Evolutionary conservation across 2,329 filamentous ascomycete species (phyloP).

Genomic region (Pseudovirgaria hyperparasitica): DNA sequence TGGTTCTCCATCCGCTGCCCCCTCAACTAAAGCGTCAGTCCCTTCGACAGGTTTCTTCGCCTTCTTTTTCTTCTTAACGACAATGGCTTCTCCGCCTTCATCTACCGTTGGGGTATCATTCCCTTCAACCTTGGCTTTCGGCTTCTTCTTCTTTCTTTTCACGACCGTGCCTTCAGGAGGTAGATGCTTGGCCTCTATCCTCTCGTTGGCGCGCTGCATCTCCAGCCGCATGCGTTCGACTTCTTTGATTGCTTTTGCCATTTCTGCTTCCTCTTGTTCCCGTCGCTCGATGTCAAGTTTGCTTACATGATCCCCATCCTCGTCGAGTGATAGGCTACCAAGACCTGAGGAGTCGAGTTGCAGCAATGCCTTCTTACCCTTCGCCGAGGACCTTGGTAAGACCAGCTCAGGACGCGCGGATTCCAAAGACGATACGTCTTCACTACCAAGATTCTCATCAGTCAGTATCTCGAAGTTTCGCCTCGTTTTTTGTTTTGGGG

Average conservation of each 20-base stretch:
- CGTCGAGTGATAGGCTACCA: conserved; percentile 56
- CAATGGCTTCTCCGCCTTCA: conserved; percentile 7
- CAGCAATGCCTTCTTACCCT: conserved; percentile 53
- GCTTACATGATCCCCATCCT: conserved; percentile 21
- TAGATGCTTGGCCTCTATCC: conserved; percentile 59
- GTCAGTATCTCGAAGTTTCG: conserved; percentile 32
- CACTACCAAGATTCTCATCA: conserved; percentile 34
- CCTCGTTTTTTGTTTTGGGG: conserved; percentile 17
- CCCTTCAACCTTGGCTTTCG: conserved; percentile 11
- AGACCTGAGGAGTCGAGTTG: conserved; percentile 82
- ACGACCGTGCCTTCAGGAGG: conserved; percentile 53
- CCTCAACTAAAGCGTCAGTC: conserved; percentile 7
- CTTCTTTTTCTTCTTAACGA: conserved; percentile 28
- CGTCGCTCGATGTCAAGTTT: conserved; percentile 50
- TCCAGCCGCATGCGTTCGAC: conserved; percentile 76
- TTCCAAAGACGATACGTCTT: conserved; percentile 12
- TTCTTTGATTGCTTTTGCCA: conserved; percentile 77
- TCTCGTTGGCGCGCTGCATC: conserved; percentile 73
- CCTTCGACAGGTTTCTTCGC: conserved; percentile 22
- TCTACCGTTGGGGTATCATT: conserved; percentile 7
- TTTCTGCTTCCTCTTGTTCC: conserved; percentile 71
- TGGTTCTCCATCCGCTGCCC: conserved; percentile 13
- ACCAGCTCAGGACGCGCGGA: conserved; percentile 18
- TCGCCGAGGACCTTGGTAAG: conserved; percentile 13
- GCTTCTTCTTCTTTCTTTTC: conserved; percentile 44